Base-by-base conservation (phyloP, 768 basidiomycete genomes). In the Tricholoma sp. region DNA sequence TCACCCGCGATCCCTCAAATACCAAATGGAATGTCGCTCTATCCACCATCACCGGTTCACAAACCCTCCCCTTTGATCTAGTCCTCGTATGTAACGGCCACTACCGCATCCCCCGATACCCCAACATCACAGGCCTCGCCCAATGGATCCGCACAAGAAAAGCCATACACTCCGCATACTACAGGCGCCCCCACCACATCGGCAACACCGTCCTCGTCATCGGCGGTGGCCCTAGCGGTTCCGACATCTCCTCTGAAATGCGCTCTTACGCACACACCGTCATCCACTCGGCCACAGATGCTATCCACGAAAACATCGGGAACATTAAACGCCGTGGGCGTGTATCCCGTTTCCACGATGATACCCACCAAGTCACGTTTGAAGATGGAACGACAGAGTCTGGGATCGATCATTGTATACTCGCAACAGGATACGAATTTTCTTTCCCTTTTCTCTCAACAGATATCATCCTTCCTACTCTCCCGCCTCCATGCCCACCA, bases 41-140 rank as follows among this genome's bases (percentile, higher is more conserved):
- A 8, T 71, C 71, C 5, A 69, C 70, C 0, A 64, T 63, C 10
- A 41, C 5, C 7, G 14, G 5, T 9, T 9, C 47, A 31, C 72
- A 77, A 39, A 56, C 60, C 11, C 56, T 69, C 16, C 54, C 68
- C 1, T 89, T 84, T 60, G 87, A 93, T 62, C 73, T 82, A n/a
- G 66, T 93, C 35, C 68, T 93, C 27, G 77, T 91, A 27, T 86
- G 86, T 43, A 92, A 89, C 57, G 91, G 91, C 0, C 90, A 91
- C 66, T 84, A 88, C 66, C 76, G 76, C 41, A 62, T 79, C 8
- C 91, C 91, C 1, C 79, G 81, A 18, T 79, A 83, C 57, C 89
- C 89, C 2, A 57, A 71, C 43, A 76, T 77, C 8, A 81, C 84
- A 3, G 90, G 91, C 0, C 63, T 92, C 5, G 67, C 71, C 11